A percentile compares a stretch with the other conserved stretches of the same genome.
Evolutionary conservation across 176 grass and related monocot genomes (phyloP).

Genomic region (Ensete glaucum): DNA sequence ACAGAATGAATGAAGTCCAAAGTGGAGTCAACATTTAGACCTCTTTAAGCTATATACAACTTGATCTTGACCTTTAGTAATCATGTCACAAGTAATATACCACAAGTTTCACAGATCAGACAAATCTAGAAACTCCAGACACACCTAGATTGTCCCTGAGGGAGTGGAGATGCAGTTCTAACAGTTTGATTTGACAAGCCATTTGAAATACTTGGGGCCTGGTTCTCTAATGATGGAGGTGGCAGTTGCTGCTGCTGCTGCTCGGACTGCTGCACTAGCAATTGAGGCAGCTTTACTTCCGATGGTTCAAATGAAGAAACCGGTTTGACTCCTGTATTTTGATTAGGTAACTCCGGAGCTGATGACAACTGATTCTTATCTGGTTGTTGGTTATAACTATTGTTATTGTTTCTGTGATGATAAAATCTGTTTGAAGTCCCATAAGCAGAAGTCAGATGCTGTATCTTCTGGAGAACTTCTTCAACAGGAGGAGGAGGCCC

Average conservation of each 20-base stretch:
- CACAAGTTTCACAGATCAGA: slow-evolving; percentile 36
- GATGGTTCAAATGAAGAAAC: slow-evolving; percentile 24
- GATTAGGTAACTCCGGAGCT: slow-evolving; percentile 43
- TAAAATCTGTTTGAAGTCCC: slow-evolving; percentile 41
- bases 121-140: slow-evolving; percentile 93
- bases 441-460: slow-evolving; percentile 40
- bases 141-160: slow-evolving; percentile 97
- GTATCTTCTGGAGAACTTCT: slow-evolving; percentile 87
- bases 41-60: slow-evolving; percentile 17
- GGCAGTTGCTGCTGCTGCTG: slow-evolving; percentile 12
- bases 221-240: slow-evolving; percentile 41
- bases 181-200: slow-evolving; percentile 40
- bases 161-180: slow-evolving; percentile 79
- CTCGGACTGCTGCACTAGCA: slow-evolving; percentile 39
- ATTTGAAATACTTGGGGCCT: slow-evolving; percentile 47
- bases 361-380: slow-evolving; percentile 51
- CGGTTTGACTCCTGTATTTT: slow-evolving; percentile 39
- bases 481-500: slow-evolving; percentile 57
- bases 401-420: slow-evolving; percentile 63
- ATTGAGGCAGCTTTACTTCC: slow-evolving; percentile 38
- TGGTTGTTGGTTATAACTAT: slow-evolving; percentile 50
- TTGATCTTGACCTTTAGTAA: slow-evolving; percentile 8
- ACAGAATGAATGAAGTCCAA: not conserved
- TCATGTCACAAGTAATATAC: slow-evolving; percentile 8
- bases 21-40: not conserved